Base-by-base conservation (phyloP, 202 grass and related monocot species). In the Elaeis oleifera region DNA sequence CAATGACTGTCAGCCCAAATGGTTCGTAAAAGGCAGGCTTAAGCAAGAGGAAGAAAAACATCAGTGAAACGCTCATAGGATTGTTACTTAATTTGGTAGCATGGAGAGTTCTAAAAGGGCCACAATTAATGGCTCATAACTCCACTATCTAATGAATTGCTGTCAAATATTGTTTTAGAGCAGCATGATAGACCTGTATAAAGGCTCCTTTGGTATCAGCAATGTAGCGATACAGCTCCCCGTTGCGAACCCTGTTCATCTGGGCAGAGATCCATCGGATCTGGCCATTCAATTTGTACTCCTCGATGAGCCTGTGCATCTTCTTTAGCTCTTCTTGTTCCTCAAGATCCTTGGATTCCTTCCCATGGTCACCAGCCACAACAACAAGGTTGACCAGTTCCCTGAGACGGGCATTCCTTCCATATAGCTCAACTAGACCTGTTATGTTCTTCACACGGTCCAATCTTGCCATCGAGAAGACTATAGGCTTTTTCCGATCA, bases 261-360 rank as follows among this genome's bases (percentile, higher is more conserved):
- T 95, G 90, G 39, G 90, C 90, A 0, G 90, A 95, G 77, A 95
- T 95, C 90, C 90, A 95, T 23, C 90, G 80, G 61, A 95, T 87
- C 67, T 95, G 90, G 26, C 90, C 90, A 18, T 87, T 79, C 67
- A 95, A 67, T 3, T 95, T 90, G 72, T 95, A 87, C 80, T 95
- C 17, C 24, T 95, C 86, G 49, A 95, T 95, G 23, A 86, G 80
- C 23, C 72, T 68, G 72, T 87, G 90, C 90, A 95, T 95, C 80
- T 75, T 90, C 72, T 87, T 89, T 60, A 90, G 82, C 78, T 95
- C 90, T 16, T 85, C 86, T 75, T 77, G 77, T 48, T 95, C 90
- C 78, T 95, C 90, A 61, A 79, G 81, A 66, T 95, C 90, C 85
- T 95, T 95, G 23, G 90, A 95, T 60, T 90, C 77, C 52, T 95